Evolutionary conservation across 2,329 filamentous ascomycete genomes (phyloP), one percentile per base, ranked within the genome.

Genomic region (Cladosporium sp.): DNA sequence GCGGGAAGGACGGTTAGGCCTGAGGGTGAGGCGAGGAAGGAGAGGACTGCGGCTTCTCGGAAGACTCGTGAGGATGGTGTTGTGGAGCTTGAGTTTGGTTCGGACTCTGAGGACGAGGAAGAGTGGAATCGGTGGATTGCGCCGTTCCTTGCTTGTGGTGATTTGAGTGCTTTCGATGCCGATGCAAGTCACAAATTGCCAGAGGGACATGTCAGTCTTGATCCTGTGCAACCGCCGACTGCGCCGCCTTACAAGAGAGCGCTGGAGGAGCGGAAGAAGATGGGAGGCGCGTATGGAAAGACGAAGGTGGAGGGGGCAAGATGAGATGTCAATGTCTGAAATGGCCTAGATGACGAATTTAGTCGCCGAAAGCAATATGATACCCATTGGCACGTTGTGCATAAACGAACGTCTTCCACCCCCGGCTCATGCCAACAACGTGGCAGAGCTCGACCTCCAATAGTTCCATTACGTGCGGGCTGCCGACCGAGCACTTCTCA

Each of bases 131-230:
- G 90, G 60, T 98, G 94, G 93, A 94, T 98, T 72, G 93, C 93
- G 3, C 93, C 94, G 0, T 99, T 99, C 76, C 86, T 99, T 73
- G 93, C 95, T n/a, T 99, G 95, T 77, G 95, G 95, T 55, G 95
- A 99, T 79, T 84, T 99, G 63, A 96, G 93, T 28, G 89, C 92
- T 12, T 99, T 93, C 81, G 95, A 99, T 81, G 93, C 94, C 0
- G 95, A 99, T 82, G 94, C 95, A 4, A 95, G 93, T 4, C 97
- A 98, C 79, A 87, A 91, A 71, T 83, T 99, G 21, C 93, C 95
- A 0, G 90, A 93, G 67, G 91, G 93, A 70, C 87, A 96, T 75
- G 86, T 96, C 62, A 93, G 90, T 71, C 85, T 98, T 59, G 93
- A 97, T 76, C 95, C 95, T 0, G 87, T 99, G 36, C 95, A 98